A percentile compares a stretch with the other conserved stretches of the same genome.
These are phyloP conservation scores for Penicillium janthinellum DNA, from an alignment of 2,329 filamentous ascomycete species.

Conservation along the genomic window DNA sequence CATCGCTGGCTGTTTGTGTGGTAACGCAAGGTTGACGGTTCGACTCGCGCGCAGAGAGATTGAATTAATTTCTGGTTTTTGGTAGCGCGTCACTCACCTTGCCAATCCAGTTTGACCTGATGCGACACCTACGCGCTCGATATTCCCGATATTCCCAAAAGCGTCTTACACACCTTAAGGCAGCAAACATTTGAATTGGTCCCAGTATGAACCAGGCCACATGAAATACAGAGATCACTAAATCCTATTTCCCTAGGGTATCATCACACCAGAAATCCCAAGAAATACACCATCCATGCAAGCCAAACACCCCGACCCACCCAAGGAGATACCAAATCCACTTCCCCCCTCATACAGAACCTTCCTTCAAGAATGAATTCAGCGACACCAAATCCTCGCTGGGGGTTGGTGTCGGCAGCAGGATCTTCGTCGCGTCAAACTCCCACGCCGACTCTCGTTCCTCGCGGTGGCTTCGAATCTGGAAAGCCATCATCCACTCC, in stretches of 20 bases:
- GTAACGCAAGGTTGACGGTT: no score
- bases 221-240: background rate
- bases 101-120: no score
- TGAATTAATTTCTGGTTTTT: no score
- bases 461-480: constrained; percentile 33
- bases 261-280: constrained; percentile 5
- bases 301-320: constrained; percentile 11
- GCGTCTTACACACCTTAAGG: no score
- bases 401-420: constrained; percentile 30
- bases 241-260: background rate
- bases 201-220: background rate
- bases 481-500: constrained; percentile 43
- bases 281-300: constrained; percentile 19
- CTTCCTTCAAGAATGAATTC: constrained; percentile 29
- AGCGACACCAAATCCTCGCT: constrained; percentile 29
- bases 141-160: no score
- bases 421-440: constrained; percentile 39
- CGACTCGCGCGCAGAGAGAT: no score
- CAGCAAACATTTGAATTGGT: background rate
- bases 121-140: no score
- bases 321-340: constrained; percentile 2
- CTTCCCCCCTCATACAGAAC: constrained; percentile 5
- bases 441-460: constrained; percentile 38
- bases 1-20: no score
- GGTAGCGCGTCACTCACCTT: no score